Base-by-base conservation (phyloP, 164 flowering plant species). In the Aristolochia fimbriata region DNA sequence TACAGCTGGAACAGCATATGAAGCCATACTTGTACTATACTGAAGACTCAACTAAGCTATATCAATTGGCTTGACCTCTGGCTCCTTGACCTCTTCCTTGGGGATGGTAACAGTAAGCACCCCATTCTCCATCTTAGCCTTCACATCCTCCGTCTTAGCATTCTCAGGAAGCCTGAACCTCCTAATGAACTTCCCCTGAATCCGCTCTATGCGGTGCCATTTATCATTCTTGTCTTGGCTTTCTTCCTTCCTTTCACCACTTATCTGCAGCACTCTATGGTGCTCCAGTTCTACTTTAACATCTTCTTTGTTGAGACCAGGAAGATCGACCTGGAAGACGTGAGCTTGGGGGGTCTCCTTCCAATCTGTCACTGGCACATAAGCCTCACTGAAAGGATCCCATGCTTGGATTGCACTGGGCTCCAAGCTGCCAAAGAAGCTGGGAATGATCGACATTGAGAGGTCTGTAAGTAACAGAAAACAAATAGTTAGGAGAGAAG, bases 251-350 rank as follows among this genome's bases (percentile, higher is more conserved):
- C 73, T 62, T 69, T 70, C 75, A 22, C 74, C 73, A 46, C 71
- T 68, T 2, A 76, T 76, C 67, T 73, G 64, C 4, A 76, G 67
- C 9, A 76, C 70, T 17, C 51, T 64, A 7, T 37, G 43, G 6
- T 77, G 75, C n/a, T 77, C 80, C 2, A 74, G 57, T 43, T 77
- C 71, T 41, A 77, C 77, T 61, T 65, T 71, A 63, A 74, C 76
- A 37, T 73, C 74, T 23, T 73, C 80, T 56, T 73, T 76, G 49
- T 60, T 76, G 4, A 73, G 19, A 9, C 77, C 75, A 1, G 74
- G 80, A 0, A 77, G 60, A 21, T 77, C 70, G 0, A 72, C 78
- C 52, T 65, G 67, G 70, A 74, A 77, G 30, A 74, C 46, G 22
- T 77, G 76, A 1, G 73, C 74, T 21, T 74, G 65, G 6, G 73